Conservation (phyloP, 179 eudicot genomes). For the Nepenthes alata region DNA sequence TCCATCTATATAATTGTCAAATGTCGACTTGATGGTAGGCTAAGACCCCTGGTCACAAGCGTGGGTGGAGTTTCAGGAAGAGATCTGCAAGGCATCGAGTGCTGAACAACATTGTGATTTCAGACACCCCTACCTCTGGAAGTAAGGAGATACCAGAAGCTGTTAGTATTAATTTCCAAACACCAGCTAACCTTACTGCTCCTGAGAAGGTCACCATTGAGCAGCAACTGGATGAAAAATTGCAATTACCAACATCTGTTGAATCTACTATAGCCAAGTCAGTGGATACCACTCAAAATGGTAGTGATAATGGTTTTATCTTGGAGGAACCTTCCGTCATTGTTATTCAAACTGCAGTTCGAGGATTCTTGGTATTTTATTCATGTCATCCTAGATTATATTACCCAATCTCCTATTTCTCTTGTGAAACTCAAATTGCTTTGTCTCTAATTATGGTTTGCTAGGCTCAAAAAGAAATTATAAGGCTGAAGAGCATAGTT, state of each 20-base stretch:
- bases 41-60: constrained; percentile 48
- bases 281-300: constrained; percentile 19
- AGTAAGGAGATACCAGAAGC: constrained; percentile 46
- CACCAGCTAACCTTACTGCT: constrained; percentile 18
- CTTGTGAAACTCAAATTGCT: not conserved
- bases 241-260: not conserved
- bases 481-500: constrained; percentile 44
- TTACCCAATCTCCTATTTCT: not conserved
- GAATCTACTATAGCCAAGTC: constrained; percentile 24
- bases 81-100: constrained; percentile 68
- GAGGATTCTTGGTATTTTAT: constrained; percentile 55
- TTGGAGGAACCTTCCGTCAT: constrained; percentile 38
- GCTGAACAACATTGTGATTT: constrained; percentile 44
- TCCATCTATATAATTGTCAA: too few species aligned
- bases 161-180: constrained; percentile 20
- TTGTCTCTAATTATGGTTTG: constrained; percentile 4
- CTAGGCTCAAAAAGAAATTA: constrained; percentile 45
- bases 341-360: constrained; percentile 51
- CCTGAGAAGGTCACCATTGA: constrained; percentile 32
- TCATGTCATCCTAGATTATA: too few species aligned
- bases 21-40: constrained; percentile 19
- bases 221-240: not conserved
- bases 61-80: constrained; percentile 87
- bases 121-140: constrained; percentile 37
- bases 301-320: constrained; percentile 9